Conservation (phyloP, 768 basidiomycete genomes). For the Boletus subparvulus region DNA sequence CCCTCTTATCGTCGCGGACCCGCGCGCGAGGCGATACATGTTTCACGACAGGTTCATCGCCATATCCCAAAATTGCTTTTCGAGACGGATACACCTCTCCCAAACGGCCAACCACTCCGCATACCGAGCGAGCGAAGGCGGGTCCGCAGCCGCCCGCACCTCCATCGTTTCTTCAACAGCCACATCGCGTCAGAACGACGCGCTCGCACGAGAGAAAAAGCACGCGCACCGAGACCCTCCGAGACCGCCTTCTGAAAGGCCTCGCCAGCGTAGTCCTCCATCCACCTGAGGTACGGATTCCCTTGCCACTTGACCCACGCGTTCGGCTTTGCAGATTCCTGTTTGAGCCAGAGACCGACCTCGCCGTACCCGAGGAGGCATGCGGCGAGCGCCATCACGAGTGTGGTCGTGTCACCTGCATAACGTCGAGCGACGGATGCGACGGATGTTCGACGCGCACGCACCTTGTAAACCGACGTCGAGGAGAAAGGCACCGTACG, state of each 20-base stretch:
- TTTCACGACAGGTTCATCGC: slow-evolving; percentile 34
- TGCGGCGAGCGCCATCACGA: slow-evolving; percentile 79
- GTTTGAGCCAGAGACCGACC: slow-evolving; percentile 81
- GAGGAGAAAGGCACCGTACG: slow-evolving; percentile 85
- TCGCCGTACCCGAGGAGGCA: slow-evolving; percentile 93
- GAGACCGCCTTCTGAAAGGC: slow-evolving; percentile 72
- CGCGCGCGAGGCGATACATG: too few relatives aligned
- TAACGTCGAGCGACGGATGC: not conserved
- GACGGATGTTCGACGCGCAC: not conserved
- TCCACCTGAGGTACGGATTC: slow-evolving; percentile 77
- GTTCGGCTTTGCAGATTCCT: slow-evolving; percentile 43
- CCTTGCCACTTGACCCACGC: slow-evolving; percentile 59
- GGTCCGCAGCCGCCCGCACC: slow-evolving; percentile 52
- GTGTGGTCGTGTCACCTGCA: slow-evolving; percentile 64
- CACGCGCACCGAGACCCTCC: slow-evolving; percentile 63
- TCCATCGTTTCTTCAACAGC: slow-evolving; percentile 67
- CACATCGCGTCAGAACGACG: not conserved
- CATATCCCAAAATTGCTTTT: slow-evolving; percentile 89
- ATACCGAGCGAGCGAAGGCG: slow-evolving; percentile 59
- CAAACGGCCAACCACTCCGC: slow-evolving; percentile 71
- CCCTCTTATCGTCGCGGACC: too few relatives aligned
- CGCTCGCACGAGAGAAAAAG: too few relatives aligned
- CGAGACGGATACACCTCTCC: slow-evolving; percentile 72
- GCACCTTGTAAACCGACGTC: slow-evolving; percentile 62
- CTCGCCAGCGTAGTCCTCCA: slow-evolving; percentile 75